Conservation (phyloP, 2,329 filamentous ascomycete species). For the Penicillium sp. region DNA sequence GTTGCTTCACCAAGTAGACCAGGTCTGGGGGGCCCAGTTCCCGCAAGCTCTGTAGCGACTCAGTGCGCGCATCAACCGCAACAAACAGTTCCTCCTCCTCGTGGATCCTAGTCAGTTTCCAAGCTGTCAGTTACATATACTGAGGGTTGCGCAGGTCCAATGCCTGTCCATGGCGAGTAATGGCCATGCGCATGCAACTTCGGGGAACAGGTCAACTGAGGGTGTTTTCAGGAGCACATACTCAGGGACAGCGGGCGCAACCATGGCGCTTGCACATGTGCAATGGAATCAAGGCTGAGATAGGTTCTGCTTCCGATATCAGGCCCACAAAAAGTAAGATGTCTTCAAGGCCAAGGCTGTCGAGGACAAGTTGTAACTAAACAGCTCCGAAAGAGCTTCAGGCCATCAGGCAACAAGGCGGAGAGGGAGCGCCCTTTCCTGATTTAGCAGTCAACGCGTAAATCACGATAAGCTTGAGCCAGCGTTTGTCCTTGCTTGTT, state of each 20-base stretch:
- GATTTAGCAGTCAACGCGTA: constrained; percentile 22
- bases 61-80: constrained; percentile 88
- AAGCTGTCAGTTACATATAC: constrained; percentile 23
- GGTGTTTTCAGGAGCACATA: constrained; percentile 48
- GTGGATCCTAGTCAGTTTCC: constrained; percentile 68
- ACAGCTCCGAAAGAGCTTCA: constrained; percentile 20
- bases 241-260: constrained; percentile 76
- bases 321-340: neutral
- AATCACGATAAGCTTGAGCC: constrained; percentile 15
- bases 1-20: constrained; percentile 86
- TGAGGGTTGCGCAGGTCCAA: constrained; percentile 8
- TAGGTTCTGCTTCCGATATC: neutral
- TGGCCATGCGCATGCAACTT: constrained; percentile 25
- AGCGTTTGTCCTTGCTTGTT: constrained; percentile 1
- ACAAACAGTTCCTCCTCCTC: constrained; percentile 85
- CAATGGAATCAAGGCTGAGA: constrained; percentile 11
- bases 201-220: constrained; percentile 33
- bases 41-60: constrained; percentile 79
- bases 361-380: constrained; percentile 17
- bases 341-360: neutral
- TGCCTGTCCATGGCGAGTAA: constrained; percentile 10
- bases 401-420: constrained; percentile 26
- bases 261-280: constrained; percentile 56
- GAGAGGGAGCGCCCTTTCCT: constrained; percentile 19
- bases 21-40: constrained; percentile 95